phyloP scores from a whole-genome alignment of 148 eudicot species.

The Polygonum maritimum region DNA sequence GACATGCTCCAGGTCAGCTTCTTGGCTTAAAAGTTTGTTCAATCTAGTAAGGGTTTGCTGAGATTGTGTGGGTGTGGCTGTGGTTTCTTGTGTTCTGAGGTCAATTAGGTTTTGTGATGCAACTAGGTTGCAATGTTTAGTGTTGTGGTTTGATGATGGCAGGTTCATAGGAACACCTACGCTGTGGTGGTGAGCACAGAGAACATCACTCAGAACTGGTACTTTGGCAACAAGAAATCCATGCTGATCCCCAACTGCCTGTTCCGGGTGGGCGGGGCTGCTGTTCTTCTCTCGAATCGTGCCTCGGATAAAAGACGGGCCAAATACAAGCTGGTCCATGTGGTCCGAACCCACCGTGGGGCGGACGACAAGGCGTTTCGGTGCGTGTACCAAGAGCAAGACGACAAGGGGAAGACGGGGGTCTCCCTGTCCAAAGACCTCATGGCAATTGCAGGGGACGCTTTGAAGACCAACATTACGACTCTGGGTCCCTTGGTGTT shows the following conservation, averaged over 20 bases:
- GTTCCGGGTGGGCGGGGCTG: slow-evolving; percentile 56
- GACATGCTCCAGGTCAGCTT: slow-evolving; percentile 32
- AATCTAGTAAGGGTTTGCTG: background rate
- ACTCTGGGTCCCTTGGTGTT: slow-evolving; percentile 41
- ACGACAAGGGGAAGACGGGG: slow-evolving; percentile 29
- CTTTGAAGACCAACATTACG: slow-evolving; percentile 42
- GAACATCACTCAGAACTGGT: slow-evolving; percentile 58
- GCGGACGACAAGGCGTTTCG: slow-evolving; percentile 37
- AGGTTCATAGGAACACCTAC: slow-evolving; percentile 39
- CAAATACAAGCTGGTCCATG: slow-evolving; percentile 48
- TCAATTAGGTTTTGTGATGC: background rate
- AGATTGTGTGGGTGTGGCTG: background rate
- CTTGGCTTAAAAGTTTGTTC: background rate
- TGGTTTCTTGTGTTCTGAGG: background rate
- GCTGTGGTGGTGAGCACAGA: slow-evolving; percentile 56
- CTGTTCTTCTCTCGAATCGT: slow-evolving; percentile 46
- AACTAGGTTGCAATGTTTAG: background rate
- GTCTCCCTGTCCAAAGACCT: slow-evolving; percentile 44
- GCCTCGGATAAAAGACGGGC: slow-evolving; percentile 26
- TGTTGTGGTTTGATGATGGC: background rate
- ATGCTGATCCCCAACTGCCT: slow-evolving; percentile 63
- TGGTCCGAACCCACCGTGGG: slow-evolving; percentile 48
- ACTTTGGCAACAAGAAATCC: slow-evolving; percentile 47
- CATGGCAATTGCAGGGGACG: slow-evolving; percentile 50
- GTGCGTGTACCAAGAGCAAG: slow-evolving; percentile 54